Conservation (phyloP, 495 filamentous ascomycete species). For the Glarea lozoyensis region DNA sequence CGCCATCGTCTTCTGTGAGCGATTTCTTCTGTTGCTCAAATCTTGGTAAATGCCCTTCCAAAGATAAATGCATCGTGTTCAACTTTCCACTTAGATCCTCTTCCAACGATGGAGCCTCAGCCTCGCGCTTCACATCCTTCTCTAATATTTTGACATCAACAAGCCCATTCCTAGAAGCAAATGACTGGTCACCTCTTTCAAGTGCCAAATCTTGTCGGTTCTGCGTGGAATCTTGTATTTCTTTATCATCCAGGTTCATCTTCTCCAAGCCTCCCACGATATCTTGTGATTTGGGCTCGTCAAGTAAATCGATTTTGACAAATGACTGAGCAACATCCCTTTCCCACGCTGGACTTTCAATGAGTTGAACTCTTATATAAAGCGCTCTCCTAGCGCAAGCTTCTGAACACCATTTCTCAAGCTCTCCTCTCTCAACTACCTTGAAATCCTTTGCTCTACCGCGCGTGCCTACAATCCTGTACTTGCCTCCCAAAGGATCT, state of each 20-base stretch:
- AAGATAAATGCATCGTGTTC: slow-evolving; percentile 26
- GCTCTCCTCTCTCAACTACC: slow-evolving; percentile 37
- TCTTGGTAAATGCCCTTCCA: slow-evolving; percentile 37
- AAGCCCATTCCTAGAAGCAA: slow-evolving; percentile 11
- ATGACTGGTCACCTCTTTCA: slow-evolving; percentile 41
- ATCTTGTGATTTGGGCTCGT: slow-evolving; percentile 29
- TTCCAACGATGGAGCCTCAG: slow-evolving; percentile 28
- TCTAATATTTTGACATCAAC: slow-evolving; percentile 38
- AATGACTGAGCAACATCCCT: slow-evolving; percentile 37
- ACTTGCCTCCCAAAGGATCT: slow-evolving; percentile 32
- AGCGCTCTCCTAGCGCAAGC: slow-evolving; percentile 69
- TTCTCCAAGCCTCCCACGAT: slow-evolving; percentile 23
- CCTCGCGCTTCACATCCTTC: slow-evolving; percentile 26
- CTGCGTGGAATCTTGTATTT: slow-evolving; percentile 11
- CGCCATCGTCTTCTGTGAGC: slow-evolving; percentile 4
- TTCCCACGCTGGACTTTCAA: slow-evolving; percentile 68
- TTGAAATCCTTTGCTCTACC: slow-evolving; percentile 43
- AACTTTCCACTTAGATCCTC: slow-evolving; percentile 18
- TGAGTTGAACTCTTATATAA: slow-evolving; percentile 80
- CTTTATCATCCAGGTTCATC: slow-evolving; percentile 7
- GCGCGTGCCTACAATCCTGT: slow-evolving; percentile 35
- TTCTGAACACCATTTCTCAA: slow-evolving; percentile 85
- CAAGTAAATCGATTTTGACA: slow-evolving; percentile 43
- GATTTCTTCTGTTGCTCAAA: slow-evolving; percentile 15
- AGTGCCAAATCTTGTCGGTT: slow-evolving; percentile 37